Percentiles rank a stretch among this genome's conserved stretches.
Conservation (phyloP, 495 filamentous ascomycete genomes). For the Cercophora newfieldiana region DNA sequence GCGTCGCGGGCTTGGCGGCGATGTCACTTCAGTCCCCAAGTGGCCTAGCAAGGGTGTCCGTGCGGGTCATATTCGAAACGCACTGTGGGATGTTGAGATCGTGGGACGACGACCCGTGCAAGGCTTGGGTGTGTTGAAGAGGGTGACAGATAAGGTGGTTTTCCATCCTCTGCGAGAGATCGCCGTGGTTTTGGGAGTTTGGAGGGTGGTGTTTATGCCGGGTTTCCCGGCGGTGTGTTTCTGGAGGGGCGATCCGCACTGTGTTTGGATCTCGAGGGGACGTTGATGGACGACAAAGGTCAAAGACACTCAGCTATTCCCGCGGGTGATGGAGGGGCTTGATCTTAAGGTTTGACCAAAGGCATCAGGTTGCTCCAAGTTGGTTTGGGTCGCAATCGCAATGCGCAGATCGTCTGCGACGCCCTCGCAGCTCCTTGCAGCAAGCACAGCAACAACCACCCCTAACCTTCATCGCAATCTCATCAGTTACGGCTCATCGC, state of each 20-base stretch:
- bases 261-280: background rate
- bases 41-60: background rate
- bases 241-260: background rate
- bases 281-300: background rate
- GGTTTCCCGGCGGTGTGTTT: background rate
- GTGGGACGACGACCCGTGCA: background rate
- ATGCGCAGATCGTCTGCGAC: background rate
- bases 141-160: background rate
- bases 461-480: background rate
- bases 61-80: background rate
- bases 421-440: background rate
- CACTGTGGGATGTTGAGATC: background rate
- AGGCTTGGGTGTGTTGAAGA: background rate
- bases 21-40: background rate
- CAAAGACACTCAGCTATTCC: background rate
- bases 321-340: too few species aligned
- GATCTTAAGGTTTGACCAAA: too few species aligned
- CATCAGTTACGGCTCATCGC: background rate
- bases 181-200: background rate
- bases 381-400: background rate
- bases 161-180: background rate
- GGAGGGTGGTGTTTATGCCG: background rate
- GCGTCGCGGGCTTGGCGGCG: too few species aligned
- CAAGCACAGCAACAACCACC: background rate
- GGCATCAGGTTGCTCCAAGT: background rate